Conservation (phyloP, 1,139 yeast genomes). For the Geotrichum citri-aurantii region DNA sequence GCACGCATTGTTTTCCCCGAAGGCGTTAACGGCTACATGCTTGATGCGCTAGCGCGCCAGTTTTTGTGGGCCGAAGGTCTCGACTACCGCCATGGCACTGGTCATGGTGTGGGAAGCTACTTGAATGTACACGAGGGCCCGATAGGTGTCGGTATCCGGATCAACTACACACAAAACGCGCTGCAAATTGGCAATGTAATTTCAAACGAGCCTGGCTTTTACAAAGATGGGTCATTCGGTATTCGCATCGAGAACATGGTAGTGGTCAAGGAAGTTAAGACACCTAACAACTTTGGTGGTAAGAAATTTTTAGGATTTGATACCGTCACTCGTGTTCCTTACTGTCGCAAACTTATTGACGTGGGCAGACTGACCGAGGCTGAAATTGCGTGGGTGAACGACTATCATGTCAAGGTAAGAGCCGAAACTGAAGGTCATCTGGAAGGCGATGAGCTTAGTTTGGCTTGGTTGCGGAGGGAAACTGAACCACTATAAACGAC, state of each 20-base stretch:
- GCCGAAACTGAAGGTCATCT: slow-evolving; percentile 45
- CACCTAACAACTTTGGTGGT: slow-evolving; percentile 41
- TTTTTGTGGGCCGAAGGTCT: slow-evolving; percentile 78
- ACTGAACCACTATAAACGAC: slow-evolving; percentile 1
- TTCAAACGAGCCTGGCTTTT: slow-evolving; percentile 94
- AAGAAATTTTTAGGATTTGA: slow-evolving; percentile 67
- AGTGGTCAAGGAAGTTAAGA: slow-evolving; percentile 50
- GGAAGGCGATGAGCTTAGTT: slow-evolving; percentile 42
- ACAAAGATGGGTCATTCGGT: slow-evolving; percentile 89
- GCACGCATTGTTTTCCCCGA: slow-evolving; percentile 78
- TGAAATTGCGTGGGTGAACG: slow-evolving; percentile 64
- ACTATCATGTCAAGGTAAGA: slow-evolving; percentile 62
- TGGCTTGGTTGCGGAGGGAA: slow-evolving; percentile 14
- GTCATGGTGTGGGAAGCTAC: slow-evolving; percentile 94
- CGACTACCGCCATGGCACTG: slow-evolving; percentile 94
- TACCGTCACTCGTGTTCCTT: slow-evolving; percentile 85
- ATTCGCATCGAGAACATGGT: slow-evolving; percentile 83
- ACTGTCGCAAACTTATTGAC: slow-evolving; percentile 65
- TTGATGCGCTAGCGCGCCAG: slow-evolving; percentile 89
- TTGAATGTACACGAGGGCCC: slow-evolving; percentile 97
- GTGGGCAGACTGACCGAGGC: slow-evolving; percentile 48
- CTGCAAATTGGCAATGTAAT: slow-evolving; percentile 70
- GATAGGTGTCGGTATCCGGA: slow-evolving; percentile 75
- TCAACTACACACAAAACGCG: slow-evolving; percentile 32
- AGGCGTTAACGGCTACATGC: slow-evolving; percentile 73